These are phyloP conservation scores for Pythium plurisporium DNA, from an alignment of 352 stramenopile genomes.

Conservation along the genomic window DNA sequence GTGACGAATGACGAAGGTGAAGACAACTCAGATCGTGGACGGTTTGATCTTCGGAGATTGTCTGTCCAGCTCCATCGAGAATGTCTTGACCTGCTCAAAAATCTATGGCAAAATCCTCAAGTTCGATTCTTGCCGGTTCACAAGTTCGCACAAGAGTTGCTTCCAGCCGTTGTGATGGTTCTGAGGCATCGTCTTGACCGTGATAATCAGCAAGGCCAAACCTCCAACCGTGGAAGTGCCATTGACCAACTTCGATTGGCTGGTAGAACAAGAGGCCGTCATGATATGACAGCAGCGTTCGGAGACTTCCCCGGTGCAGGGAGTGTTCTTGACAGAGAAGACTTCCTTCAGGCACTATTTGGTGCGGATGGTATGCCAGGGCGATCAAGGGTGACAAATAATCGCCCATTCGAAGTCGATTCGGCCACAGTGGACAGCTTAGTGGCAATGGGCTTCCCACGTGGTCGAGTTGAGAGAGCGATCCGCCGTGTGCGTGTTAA, in stretches of 20 bases:
- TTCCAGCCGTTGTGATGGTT: conserved; percentile 68
- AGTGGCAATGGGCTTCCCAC: conserved; percentile 93
- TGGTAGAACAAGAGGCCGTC: not conserved
- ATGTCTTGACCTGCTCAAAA: conserved; percentile 49
- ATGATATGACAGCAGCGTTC: conserved; percentile 10
- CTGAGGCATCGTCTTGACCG: conserved; percentile 72
- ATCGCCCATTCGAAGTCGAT: conserved; percentile 80
- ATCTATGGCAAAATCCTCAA: conserved; percentile 53
- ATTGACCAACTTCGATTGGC: conserved; percentile 12
- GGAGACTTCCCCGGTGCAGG: conserved; percentile 15
- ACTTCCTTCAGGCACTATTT: conserved; percentile 44
- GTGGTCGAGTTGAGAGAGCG: conserved; percentile 86
- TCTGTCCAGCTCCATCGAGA: conserved; percentile 60
- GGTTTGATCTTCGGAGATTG: conserved; percentile 48
- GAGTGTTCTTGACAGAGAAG: conserved; percentile 19
- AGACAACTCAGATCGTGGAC: conserved; percentile 6
- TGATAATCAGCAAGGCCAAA: conserved; percentile 22
- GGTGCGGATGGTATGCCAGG: conserved; percentile 20
- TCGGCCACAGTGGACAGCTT: conserved; percentile 90
- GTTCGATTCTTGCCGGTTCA: conserved; percentile 42
- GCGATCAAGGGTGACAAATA: conserved; percentile 2
- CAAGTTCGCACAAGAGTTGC: conserved; percentile 51
- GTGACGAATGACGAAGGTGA: conserved; percentile 43
- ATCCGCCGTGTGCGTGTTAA: conserved; percentile 89
- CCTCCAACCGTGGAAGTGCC: not conserved